Evolutionary conservation across 1,284 basidiomycete species (phyloP), one percentile per base, ranked within the genome.

Genomic region (Irpex rosettiformis): DNA sequence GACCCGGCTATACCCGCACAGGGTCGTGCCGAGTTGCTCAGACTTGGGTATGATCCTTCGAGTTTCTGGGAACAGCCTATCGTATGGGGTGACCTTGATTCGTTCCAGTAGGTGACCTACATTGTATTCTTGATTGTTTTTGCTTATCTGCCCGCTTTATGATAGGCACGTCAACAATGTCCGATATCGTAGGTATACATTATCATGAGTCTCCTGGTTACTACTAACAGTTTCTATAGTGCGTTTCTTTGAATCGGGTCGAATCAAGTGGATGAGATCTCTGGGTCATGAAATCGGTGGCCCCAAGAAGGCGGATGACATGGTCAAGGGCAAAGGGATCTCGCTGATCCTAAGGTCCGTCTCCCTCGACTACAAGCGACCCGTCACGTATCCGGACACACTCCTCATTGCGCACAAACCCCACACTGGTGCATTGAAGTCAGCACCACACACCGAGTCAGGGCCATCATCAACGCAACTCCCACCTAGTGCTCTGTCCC

Each of bases 151-250:
- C 42, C 11, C 11, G 49, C 27, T 33, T 37, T 7, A 16, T 22
- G 48, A 24, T 57, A 91, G 89, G 67, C 89, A 91, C 65, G 86
- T 91, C 27, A 91, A 91, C 64, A 91, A 91, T 64, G 86, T 82
- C 21, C 82, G 81, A 59, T 91, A 91, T 66, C 73, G 88, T 89
- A n/a, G n/a, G n/a, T n/a, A n/a, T n/a, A n/a, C n/a, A n/a, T n/a
- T n/a, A n/a, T n/a, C n/a, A n/a, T 47, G 66, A 57, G 77, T 68
- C 11, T 45, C 53, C 55, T 7, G 8, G 27, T 10, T 16, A 22
- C 24, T 24, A 5, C n/a, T 43, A 47, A 33, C 22, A 18, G 21
- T 24, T 16, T 3, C 25, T 21, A 28, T 56, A 71, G 67, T 69
- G 3, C 65, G 70, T 11, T 89, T 85, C 68, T 80, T 91, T 61